Conservation (phyloP, 2,329 filamentous ascomycete species). For the Pseudogymnoascus sp. region DNA sequence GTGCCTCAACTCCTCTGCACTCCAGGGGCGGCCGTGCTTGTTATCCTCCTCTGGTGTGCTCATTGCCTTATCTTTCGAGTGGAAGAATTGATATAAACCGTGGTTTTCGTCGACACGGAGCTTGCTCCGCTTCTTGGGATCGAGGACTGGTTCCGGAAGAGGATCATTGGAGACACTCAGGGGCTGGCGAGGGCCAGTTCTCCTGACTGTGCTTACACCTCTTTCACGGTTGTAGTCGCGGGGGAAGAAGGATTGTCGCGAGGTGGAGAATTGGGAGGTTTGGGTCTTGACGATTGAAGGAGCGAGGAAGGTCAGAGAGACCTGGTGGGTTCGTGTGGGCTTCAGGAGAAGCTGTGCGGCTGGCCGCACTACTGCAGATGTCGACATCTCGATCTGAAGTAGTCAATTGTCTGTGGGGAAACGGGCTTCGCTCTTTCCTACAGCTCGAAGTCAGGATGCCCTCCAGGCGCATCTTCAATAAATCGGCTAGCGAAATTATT, state of each 20-base stretch:
- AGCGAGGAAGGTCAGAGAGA: constrained; percentile 27
- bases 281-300: constrained; percentile 24
- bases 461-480: constrained; percentile 1
- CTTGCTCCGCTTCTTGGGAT: constrained; percentile 47
- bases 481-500: constrained; percentile 10
- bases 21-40: constrained; percentile 75
- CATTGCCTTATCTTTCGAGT: constrained; percentile 58
- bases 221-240: constrained; percentile 73
- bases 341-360: constrained; percentile 17
- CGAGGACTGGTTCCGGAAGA: constrained; percentile 63
- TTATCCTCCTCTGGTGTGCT: constrained; percentile 63
- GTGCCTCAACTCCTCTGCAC: constrained; percentile 70
- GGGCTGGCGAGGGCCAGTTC: constrained; percentile 67
- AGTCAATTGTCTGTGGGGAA: constrained; percentile 17
- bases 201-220: constrained; percentile 72
- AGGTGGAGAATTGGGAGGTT: constrained; percentile 28
- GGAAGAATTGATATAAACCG: constrained; percentile 90
- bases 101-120: constrained; percentile 61
- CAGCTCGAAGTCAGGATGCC: constrained; percentile 8
- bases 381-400: constrained; percentile 23
- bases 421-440: not conserved
- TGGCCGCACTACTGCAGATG: constrained; percentile 23
- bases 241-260: constrained; percentile 22
- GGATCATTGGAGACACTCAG: constrained; percentile 65
- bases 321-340: constrained; percentile 15